Conservation (phyloP, 805 yeast species). For the Limtongia smithiae region DNA sequence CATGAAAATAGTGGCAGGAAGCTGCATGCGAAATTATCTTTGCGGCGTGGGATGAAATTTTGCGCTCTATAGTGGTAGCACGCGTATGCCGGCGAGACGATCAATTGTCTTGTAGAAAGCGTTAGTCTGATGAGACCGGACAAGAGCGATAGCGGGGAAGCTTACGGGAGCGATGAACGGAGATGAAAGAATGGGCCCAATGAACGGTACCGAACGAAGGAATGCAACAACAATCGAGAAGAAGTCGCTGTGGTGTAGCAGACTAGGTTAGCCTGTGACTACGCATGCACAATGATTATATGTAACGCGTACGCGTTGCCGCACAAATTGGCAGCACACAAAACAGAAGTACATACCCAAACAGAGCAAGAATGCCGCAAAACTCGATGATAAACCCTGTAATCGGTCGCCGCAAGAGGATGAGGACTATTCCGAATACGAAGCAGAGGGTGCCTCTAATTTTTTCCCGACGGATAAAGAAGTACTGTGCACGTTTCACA, state of each 20-base stretch:
- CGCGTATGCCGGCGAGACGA: slow-evolving; percentile 61
- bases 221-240: slow-evolving; percentile 80
- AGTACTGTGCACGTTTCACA: slow-evolving; percentile 71
- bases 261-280: no score
- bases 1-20: no score
- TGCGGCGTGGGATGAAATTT: no score
- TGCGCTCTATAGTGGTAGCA: slow-evolving; percentile 56
- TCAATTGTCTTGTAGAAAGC: slow-evolving; percentile 42
- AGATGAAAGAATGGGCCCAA: slow-evolving; percentile 79
- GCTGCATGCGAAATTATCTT: no score
- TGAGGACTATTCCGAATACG: slow-evolving; percentile 66
- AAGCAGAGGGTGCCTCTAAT: slow-evolving; percentile 84
- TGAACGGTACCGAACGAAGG: slow-evolving; percentile 77
- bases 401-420: slow-evolving; percentile 72
- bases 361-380: slow-evolving; percentile 82
- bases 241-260: slow-evolving; percentile 54
- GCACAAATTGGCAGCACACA: not conserved
- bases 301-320: no score
- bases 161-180: slow-evolving; percentile 75
- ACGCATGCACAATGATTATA: no score
- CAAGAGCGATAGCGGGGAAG: not conserved
- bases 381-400: slow-evolving; percentile 81
- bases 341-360: slow-evolving; percentile 44
- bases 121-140: not conserved
- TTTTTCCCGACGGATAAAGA: slow-evolving; percentile 83